Conservation (phyloP, 1,284 basidiomycete species). For the Megacollybia platyphylla region DNA sequence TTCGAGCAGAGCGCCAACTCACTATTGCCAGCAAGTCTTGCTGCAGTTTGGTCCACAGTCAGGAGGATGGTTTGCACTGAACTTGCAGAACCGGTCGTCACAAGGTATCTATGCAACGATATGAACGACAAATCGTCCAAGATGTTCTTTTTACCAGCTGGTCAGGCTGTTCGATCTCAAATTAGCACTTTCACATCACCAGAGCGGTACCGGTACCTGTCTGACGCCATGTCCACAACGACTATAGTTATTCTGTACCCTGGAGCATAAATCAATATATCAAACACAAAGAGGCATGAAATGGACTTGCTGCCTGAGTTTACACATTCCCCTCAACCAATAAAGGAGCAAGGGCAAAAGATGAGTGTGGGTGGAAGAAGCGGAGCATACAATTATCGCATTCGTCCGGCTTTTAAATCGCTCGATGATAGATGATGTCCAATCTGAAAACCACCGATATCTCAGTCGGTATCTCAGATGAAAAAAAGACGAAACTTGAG, state of each 20-base stretch:
- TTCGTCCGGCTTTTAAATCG: neutral
- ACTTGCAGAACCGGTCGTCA: conserved; percentile 52
- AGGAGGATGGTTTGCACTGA: conserved; percentile 48
- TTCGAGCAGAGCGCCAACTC: conserved; percentile 7
- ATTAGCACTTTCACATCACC: no score
- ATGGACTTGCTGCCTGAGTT: conserved; percentile 1
- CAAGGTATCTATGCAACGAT: conserved; percentile 31
- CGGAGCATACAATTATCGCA: no score
- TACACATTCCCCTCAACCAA: neutral
- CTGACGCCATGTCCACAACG: conserved; percentile 6
- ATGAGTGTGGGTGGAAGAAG: no score
- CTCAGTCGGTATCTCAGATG: neutral
- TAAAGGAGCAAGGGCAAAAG: no score
- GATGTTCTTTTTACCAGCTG: neutral
- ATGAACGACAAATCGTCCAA: no score
- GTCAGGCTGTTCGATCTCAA: neutral
- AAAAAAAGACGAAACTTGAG: no score
- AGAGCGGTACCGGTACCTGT: no score
- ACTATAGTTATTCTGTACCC: conserved; percentile 18
- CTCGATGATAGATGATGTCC: neutral
- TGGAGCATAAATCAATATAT: conserved; percentile 6
- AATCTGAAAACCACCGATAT: conserved; percentile 1
- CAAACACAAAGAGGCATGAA: neutral
- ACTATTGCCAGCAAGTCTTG: conserved; percentile 70
- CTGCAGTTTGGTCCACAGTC: conserved; percentile 47